Percentiles rank a stretch among this genome's conserved stretches.
phyloP scores from a whole-genome alignment of 768 basidiomycete genomes.

The Pleurotus citrinopileatus region DNA sequence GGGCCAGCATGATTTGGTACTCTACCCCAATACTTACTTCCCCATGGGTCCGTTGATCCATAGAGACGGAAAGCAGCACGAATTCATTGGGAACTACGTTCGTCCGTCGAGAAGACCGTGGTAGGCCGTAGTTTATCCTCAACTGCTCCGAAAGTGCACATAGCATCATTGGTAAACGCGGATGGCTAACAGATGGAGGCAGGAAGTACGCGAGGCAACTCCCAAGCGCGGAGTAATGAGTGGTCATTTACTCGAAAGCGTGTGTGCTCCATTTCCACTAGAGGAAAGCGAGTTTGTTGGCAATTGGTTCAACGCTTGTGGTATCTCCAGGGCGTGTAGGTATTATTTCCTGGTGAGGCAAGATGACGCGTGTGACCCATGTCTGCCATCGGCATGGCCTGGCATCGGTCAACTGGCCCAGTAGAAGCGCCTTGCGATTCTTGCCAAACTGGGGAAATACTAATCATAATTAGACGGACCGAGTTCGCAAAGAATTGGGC shows the following conservation, averaged over 20 bases:
- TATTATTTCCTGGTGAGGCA: conserved; percentile 5
- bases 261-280: conserved; percentile 6
- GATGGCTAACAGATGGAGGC: neutral
- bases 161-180: neutral
- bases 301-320: neutral
- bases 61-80: neutral
- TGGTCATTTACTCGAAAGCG: neutral
- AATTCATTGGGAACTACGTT: neutral
- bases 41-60: neutral
- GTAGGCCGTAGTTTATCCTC: conserved; percentile 12
- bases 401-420: neutral
- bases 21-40: neutral
- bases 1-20: neutral
- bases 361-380: conserved; percentile 5
- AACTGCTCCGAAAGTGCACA: conserved; percentile 5
- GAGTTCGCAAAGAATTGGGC: neutral
- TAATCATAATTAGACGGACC: neutral
- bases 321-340: conserved; percentile 4
- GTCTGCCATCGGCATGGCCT: conserved; percentile 4
- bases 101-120: neutral
- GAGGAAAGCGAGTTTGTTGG: conserved; percentile 1
- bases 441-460: conserved; percentile 1
- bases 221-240: conserved; percentile 2
- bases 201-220: neutral
- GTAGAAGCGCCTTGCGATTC: neutral